Evolutionary conservation across 192 early-diverging fungal species (phyloP).

Genomic region (Mortierella claussenii): DNA sequence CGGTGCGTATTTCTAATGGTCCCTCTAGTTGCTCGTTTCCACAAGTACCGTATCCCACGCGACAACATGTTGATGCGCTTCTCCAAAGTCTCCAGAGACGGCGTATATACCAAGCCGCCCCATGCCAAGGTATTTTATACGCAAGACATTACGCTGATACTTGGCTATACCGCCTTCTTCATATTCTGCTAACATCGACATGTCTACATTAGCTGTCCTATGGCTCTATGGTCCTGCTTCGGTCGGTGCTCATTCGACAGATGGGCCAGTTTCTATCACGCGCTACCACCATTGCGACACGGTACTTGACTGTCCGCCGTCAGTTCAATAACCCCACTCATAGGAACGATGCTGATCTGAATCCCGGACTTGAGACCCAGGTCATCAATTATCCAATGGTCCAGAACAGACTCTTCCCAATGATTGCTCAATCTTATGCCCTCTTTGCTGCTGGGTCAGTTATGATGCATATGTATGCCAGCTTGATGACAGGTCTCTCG

Average conservation of each 20-base stretch:
- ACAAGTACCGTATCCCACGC: conserved; percentile 73
- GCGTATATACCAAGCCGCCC: conserved; percentile 69
- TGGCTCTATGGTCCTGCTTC: conserved; percentile 73
- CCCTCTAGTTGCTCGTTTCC: conserved; percentile 70
- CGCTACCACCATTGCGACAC: conserved; percentile 60
- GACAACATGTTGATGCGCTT: conserved; percentile 68
- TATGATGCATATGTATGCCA: conserved; percentile 56
- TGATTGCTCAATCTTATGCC: conserved; percentile 66
- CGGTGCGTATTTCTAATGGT: no score
- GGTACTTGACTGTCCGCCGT: conserved; percentile 59
- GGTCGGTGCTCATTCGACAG: conserved; percentile 67
- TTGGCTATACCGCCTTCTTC: neutral
- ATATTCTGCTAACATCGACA: no score
- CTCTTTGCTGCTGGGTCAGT: conserved; percentile 47
- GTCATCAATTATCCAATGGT: conserved; percentile 65
- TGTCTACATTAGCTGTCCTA: conserved; percentile 59
- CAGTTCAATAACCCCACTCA: conserved; percentile 58
- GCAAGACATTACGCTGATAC: neutral
- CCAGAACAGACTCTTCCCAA: conserved; percentile 61
- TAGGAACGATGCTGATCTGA: conserved; percentile 59
- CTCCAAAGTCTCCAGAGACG: conserved; percentile 64
- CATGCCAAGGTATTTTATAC: conserved; percentile 44
- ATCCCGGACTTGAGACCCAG: conserved; percentile 61
- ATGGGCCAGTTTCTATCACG: conserved; percentile 57
- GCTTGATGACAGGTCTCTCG: conserved; percentile 69